phyloP scores from a whole-genome alignment of 331 rosid species.

The Acacia concinna region DNA sequence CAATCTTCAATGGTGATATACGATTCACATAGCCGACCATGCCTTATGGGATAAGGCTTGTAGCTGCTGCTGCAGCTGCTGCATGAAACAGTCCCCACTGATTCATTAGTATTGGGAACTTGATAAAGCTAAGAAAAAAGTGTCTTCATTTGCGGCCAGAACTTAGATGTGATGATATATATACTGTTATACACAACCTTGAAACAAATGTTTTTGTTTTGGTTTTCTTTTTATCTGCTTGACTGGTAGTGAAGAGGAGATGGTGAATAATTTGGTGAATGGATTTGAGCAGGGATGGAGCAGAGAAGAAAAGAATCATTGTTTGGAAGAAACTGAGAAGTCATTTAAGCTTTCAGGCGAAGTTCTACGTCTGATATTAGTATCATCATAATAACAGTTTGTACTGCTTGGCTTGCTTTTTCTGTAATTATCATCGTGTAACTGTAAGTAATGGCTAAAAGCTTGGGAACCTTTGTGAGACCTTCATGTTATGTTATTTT shows the following conservation, averaged over 20 bases:
- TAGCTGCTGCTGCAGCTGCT: no score
- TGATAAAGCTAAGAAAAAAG: background rate
- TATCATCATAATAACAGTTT: conserved; percentile 49
- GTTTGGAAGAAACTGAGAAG: background rate
- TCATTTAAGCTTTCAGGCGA: background rate
- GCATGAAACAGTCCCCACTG: no score
- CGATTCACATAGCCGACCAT: no score
- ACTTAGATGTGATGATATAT: background rate
- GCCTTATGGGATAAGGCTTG: no score
- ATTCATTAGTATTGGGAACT: background rate
- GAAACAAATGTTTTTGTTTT: background rate
- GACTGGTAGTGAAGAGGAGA: background rate
- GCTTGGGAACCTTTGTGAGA: conserved; percentile 16
- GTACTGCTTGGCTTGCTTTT: background rate
- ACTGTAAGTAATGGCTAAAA: conserved; percentile 2
- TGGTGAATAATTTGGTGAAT: background rate
- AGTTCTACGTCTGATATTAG: conserved; percentile 24
- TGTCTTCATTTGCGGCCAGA: background rate
- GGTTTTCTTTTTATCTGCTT: background rate
- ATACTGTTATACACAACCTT: background rate
- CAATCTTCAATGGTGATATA: no score
- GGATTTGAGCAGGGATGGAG: background rate
- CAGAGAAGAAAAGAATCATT: background rate
- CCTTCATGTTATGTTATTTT: conserved; percentile 1
- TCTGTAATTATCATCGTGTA: conserved; percentile 7